Percentiles rank a stretch among this genome's conserved stretches.
Evolutionary conservation across 345 rosid genomes (phyloP).

Genomic region (Nasturtium officinale): DNA sequence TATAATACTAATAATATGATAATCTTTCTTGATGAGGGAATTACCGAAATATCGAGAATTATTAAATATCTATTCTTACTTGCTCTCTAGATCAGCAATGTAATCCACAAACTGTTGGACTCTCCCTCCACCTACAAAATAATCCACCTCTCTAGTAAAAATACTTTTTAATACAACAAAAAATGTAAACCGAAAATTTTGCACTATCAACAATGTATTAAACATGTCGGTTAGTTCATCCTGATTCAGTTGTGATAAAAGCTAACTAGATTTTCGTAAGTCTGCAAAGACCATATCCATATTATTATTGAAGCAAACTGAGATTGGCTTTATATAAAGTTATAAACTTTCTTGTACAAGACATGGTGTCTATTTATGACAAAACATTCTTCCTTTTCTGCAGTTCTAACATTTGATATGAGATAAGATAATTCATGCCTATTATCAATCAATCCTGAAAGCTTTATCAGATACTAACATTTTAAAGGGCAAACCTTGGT

Average conservation of each 20-base stretch:
- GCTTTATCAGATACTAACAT: constrained; percentile 2
- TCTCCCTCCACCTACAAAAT: constrained; percentile 57
- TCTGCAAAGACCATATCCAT: too few relatives aligned
- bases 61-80: constrained; percentile 46
- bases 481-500: constrained; percentile 46
- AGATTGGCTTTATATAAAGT: background rate
- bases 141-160: background rate
- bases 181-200: background rate
- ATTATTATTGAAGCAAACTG: background rate
- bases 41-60: background rate
- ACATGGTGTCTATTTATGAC: background rate
- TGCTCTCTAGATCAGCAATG: constrained; percentile 74
- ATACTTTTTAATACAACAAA: background rate
- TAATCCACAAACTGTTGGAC: constrained; percentile 73
- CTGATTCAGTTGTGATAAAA: background rate
- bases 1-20: background rate
- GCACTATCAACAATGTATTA: background rate
- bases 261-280: background rate
- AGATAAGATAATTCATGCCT: background rate
- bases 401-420: background rate
- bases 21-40: background rate
- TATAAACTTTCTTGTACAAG: background rate
- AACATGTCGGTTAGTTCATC: background rate
- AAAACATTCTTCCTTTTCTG: background rate
- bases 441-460: background rate